Base-by-base conservation (phyloP, 2,329 filamentous ascomycete species). In the Fusarium albidum region DNA sequence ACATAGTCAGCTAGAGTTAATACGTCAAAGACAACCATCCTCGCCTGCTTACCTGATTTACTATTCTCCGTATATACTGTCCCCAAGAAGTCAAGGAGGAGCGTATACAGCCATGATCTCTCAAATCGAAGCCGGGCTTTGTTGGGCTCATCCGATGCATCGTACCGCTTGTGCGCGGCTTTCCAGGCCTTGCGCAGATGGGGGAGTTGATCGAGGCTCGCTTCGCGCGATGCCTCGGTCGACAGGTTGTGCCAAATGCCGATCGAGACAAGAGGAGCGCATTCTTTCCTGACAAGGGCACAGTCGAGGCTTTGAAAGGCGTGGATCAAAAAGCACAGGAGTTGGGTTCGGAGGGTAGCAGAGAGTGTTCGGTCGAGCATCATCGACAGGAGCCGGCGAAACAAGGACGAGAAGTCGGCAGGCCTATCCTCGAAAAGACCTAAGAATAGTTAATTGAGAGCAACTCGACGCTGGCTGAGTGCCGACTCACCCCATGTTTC, bases 271-370 rank as follows among this genome's bases (percentile, higher is more conserved):
- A 99, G 79, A 2, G 96, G 92, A 7, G 94, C 95, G 73, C 95
- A 98, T 78, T 99, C 95, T 73, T 97, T 98, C 58, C 95, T 88
- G 42, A 99, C 90, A 49, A 96, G 84, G 31, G 85, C 84, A 69
- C 87, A 93, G 71, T 99, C 96, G 27, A 99, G 81, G 39, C 92
- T 97, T 73, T 98, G 93, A 70, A 97, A 99, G 29, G 94, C 91
- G 62, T 88, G 86, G 43, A 96, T 96, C 57, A 98, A 82, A 73
- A 98, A 98, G 18, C 85, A 89, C 17, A 99, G 79, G n/a, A 98
- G 83, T 45, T 96, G 88, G 9, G 89, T 90, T 55, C 91, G 86
- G 48, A 96, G 82, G 25, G 80, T 77, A 31, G 82, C 76, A 17
- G 87, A 81, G 15, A 92, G 75, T 3, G 88, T 87, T 57, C 76